Evolutionary conservation across 2,329 filamentous ascomycete genomes (phyloP).

Genomic region (Aspergillus proliferans): DNA sequence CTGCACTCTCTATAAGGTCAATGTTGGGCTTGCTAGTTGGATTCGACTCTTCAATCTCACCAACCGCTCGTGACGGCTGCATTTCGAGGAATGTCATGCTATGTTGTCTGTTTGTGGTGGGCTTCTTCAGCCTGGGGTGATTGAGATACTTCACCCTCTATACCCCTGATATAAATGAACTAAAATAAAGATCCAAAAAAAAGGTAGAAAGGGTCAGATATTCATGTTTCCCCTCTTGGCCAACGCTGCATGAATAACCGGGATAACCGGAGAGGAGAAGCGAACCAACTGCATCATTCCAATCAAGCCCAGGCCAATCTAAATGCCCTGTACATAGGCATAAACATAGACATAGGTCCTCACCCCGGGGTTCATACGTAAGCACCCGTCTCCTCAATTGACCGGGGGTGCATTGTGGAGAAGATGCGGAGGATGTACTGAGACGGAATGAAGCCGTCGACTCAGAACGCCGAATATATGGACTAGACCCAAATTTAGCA

Average conservation of each 20-base stretch:
- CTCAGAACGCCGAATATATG: background rate
- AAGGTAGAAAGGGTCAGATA: no score
- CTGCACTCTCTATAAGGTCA: constrained; percentile 25
- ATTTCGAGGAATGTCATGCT: constrained; percentile 23
- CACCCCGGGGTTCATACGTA: background rate
- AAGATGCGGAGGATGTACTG: background rate
- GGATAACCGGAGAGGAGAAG: background rate
- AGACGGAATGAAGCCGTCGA: background rate
- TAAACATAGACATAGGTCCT: no score
- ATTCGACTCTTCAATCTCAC: constrained; percentile 7
- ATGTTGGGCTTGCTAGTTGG: constrained; percentile 18
- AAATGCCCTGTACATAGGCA: background rate
- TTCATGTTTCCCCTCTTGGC: background rate
- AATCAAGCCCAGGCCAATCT: background rate
- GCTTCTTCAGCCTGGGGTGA: background rate
- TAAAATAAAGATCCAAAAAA: no score
- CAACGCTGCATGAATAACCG: background rate
- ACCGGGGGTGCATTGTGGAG: background rate
- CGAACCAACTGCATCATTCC: background rate
- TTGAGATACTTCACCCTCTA: background rate
- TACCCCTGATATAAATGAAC: background rate
- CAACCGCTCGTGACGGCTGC: constrained; percentile 13
- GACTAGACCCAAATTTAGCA: background rate
- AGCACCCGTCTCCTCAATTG: background rate
- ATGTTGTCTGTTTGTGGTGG: background rate